Evolutionary conservation across 31 red algal genomes (phyloP), one percentile per base, ranked within the genome.

Genomic region (Bonnemaisonia californica): DNA sequence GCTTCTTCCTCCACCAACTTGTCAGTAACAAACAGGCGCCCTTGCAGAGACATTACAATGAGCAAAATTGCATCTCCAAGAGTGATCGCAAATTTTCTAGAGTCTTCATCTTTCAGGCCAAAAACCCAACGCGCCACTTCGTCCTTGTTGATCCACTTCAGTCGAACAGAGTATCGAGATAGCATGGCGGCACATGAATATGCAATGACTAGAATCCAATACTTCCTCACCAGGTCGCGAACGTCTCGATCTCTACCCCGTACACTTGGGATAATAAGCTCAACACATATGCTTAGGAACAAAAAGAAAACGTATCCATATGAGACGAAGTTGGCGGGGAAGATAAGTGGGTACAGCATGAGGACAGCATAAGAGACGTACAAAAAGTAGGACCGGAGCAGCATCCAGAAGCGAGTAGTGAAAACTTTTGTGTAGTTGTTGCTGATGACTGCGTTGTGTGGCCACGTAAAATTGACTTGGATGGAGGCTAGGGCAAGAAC

Each of bases 401-500:
- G 28, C 26, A n/a, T 39, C 82, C 82, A 86, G 58, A 86, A 76
- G 16, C 30, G 34, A 21, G 47, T 48, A 23, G 45, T 18, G 35
- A 86, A 54, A n/a, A 59, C 70, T 30, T 41, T 47, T 1, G 62
- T 37, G 27, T 41, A 41, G 38, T 77, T 38, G 38, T 36, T 29
- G 18, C 42, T 26, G 37, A 23, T 35, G 26, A 23, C 27, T 32
- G 32, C 55, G 18, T 37, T 57, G 32, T 60, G 36, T 4, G 82
- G 29, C 82, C 82, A 86, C 34, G 82, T 86, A 57, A 76, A 86
- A 29, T 77, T 72, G 24, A 86, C 34, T 51, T 86, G 82, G 12
- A 86, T 77, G 8, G 82, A 86, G 3, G 82, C 70, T 38, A 74
- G 32, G 28, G 71, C 82, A 1, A 86, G 55, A 18, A 57, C 54